Base-by-base conservation (phyloP, 352 stramenopile genomes). In the Peronospora tabacina region DNA sequence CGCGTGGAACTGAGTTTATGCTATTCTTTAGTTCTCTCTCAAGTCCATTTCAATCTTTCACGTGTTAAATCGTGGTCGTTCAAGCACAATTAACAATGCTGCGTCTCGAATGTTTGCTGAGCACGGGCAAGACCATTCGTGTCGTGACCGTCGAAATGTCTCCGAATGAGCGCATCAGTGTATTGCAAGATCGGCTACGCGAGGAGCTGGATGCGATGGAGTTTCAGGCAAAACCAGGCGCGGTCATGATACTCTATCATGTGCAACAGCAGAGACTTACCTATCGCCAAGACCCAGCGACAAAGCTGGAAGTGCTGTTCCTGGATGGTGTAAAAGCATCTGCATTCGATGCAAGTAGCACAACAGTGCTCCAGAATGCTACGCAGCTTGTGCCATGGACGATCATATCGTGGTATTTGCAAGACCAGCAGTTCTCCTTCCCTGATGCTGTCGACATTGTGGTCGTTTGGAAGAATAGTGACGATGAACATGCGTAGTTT, bases 341-440 rank as follows among this genome's bases (percentile, higher is more conserved):
- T 1, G 10, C 17, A 13, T 5, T 5, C 0, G 29, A 57, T 15
- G 32, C 41, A 42, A 37, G 12, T 33, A 43, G 30, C 11, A 13
- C 2, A 7, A 32, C 24, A 1, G 26, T 57, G 28, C 45, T 55
- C 24, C 24, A 46, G 28, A 39, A 12, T 15, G 30, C 52, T 12
- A 45, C 28, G 28, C 39, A 51, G 10, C 52, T 66, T 22, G 57
- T 61, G 22, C 57, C 57, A 3, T 66, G 57, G 57, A 43, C 52
- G n/a, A 28, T 46, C 0, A 35, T 65, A 32, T 61, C 51, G 24
- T 65, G 57, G 57, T 61, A 61, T n/a, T 61, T 61, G 20, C 52
- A 61, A 40, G 51, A 61, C 10, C 35, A 53, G 29, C 44, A 49
- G 34, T 65, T 65, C 36, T 36, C 35, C 11, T 61, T 65, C 32